A percentile compares a stretch with the other conserved stretches of the same genome.
These are phyloP conservation scores for Carpinus viminea DNA, from an alignment of 306 rosid genomes.

Conservation along the genomic window DNA sequence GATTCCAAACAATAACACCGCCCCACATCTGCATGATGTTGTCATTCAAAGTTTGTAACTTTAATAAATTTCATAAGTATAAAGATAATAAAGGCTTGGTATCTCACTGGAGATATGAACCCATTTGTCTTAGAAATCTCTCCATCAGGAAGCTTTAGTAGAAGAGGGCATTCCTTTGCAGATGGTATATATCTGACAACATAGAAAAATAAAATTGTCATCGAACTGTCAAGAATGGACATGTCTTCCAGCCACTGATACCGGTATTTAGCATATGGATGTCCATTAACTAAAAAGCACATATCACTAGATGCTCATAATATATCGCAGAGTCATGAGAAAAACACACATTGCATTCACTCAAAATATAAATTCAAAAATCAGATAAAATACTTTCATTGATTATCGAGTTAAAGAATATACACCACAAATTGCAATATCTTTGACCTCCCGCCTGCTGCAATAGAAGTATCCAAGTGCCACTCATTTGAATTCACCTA, in stretches of 20 bases:
- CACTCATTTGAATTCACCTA: conserved; percentile 97
- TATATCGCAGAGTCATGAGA: not conserved
- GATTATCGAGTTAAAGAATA: conserved; percentile 49
- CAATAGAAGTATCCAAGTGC: conserved; percentile 96
- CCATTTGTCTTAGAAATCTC: conserved; percentile 83
- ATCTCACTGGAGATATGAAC: conserved; percentile 88
- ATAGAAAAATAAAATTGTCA: conserved; percentile 26
- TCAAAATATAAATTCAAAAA: not conserved
- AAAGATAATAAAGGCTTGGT: conserved; percentile 25
- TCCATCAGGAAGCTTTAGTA: conserved; percentile 78
- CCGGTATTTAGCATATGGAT: not conserved
- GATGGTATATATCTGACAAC: conserved; percentile 79
- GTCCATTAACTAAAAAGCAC: not conserved
- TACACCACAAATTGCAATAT: conserved; percentile 98
- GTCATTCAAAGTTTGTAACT: conserved; percentile 21
- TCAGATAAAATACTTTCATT: not conserved
- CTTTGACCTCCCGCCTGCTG: conserved; percentile 97
- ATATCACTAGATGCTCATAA: not conserved
- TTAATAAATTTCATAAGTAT: conserved; percentile 12
- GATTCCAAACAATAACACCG: conserved; percentile 90
- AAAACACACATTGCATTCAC: not conserved
- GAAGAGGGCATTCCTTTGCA: conserved; percentile 87
- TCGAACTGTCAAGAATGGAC: conserved; percentile 9
- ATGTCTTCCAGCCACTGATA: not conserved
- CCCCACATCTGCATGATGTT: conserved; percentile 89